Evolutionary conservation across 345 rosid species (phyloP).

Genomic region (Gossypium bickii): DNA sequence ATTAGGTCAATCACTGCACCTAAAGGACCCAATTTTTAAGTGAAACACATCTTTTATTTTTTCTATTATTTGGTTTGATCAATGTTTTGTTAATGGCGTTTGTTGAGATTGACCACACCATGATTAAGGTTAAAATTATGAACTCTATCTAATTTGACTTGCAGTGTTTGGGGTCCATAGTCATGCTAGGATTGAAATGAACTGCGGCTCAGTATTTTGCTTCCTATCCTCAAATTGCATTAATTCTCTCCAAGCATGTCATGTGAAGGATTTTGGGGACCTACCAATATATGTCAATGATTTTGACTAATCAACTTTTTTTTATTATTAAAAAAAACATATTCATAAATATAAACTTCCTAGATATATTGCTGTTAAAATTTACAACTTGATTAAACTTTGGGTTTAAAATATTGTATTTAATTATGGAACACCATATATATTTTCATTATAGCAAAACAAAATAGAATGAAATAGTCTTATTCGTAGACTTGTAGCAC

Average conservation of each 20-base stretch:
- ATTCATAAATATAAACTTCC: no score
- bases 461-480: no score
- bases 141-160: neutral
- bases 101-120: neutral
- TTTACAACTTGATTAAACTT: no score
- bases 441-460: no score
- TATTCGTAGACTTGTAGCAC: no score
- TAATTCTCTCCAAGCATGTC: constrained; percentile 17
- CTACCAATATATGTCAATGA: neutral
- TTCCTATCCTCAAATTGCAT: neutral
- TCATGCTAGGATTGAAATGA: constrained; percentile 1
- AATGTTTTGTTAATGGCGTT: neutral
- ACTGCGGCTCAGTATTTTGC: neutral
- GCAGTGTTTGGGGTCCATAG: neutral
- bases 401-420: no score
- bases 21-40: no score
- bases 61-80: neutral
- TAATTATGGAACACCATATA: no score
- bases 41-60: neutral
- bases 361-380: no score
- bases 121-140: neutral
- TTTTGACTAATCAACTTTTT: neutral
- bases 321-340: no score
- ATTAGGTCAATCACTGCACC: no score
- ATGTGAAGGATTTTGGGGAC: constrained; percentile 16